Evolutionary conservation across 116 monocot species (phyloP).

Genomic region (Posidonia oceanica): DNA sequence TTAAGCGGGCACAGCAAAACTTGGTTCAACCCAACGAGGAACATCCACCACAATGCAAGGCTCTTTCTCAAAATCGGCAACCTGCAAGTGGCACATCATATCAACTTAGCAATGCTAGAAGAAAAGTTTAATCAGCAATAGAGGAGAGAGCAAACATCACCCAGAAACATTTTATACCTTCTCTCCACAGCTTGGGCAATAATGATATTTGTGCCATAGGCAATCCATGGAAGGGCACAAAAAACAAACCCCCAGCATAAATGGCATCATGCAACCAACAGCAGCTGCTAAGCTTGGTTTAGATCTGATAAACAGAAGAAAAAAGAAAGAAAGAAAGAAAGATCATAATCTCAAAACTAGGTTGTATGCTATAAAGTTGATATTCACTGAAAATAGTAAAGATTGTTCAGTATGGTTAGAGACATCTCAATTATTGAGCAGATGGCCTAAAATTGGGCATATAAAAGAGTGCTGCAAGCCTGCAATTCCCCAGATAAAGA

Average conservation of each 20-base stretch:
- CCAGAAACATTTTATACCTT: constrained; percentile 34
- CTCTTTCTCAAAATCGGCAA: constrained; percentile 82
- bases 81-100: constrained; percentile 21
- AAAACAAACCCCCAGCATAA: constrained; percentile 89
- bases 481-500: no score
- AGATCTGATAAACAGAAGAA: constrained; percentile 27
- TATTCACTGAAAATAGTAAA: no score
- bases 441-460: no score
- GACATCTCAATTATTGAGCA: no score
- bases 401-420: no score
- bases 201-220: constrained; percentile 93
- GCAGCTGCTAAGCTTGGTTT: constrained; percentile 78
- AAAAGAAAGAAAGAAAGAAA: no score
- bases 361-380: no score
- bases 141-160: background rate
- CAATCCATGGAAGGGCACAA: constrained; percentile 93
- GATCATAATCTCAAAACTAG: no score
- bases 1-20: constrained; percentile 73
- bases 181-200: constrained; percentile 73
- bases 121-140: background rate
- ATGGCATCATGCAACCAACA: constrained; percentile 94
- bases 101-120: background rate
- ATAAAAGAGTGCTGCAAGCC: no score
- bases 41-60: constrained; percentile 69
- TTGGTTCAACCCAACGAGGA: constrained; percentile 48